These are phyloP conservation scores for Lactarius trivialis DNA, from an alignment of 768 basidiomycete species.

Conservation along the genomic window DNA sequence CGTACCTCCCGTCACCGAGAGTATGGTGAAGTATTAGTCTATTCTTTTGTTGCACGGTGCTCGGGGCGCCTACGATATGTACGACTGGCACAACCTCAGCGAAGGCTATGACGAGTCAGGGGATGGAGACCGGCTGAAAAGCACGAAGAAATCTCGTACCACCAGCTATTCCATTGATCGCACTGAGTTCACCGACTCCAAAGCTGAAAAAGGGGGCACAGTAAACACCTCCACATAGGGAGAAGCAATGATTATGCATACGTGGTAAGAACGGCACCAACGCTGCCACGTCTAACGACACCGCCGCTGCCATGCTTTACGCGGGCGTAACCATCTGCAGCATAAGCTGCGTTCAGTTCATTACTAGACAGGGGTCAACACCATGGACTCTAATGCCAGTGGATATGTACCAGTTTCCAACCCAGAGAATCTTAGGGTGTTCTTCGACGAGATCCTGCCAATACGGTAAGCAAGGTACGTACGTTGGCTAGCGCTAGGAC, in stretches of 20 bases:
- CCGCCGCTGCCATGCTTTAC: slow-evolving; percentile 70
- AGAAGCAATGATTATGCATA: slow-evolving; percentile 25
- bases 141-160: slow-evolving; percentile 33
- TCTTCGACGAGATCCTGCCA: slow-evolving; percentile 76
- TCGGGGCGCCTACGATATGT: slow-evolving; percentile 82
- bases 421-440: slow-evolving; percentile 71
- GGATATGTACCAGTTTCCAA: slow-evolving; percentile 66
- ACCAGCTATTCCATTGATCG: slow-evolving; percentile 78
- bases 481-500: slow-evolving; percentile 15
- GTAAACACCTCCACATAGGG: neutral
- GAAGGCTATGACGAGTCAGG: slow-evolving; percentile 43
- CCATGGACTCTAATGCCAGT: neutral
- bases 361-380: slow-evolving; percentile 43
- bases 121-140: neutral
- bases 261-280: slow-evolving; percentile 78
- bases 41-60: slow-evolving; percentile 60
- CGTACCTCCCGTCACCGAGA: slow-evolving; percentile 71
- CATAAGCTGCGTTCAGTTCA: slow-evolving; percentile 83
- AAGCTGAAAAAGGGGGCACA: slow-evolving; percentile 51
- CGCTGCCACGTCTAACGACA: slow-evolving; percentile 55
- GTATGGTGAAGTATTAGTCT: slow-evolving; percentile 83
- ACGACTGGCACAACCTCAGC: slow-evolving; percentile 88
- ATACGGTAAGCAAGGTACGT: slow-evolving; percentile 5
- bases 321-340: slow-evolving; percentile 89
- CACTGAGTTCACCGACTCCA: slow-evolving; percentile 90